phyloP scores from a whole-genome alignment of 2,329 filamentous ascomycete genomes.

The Colletotrichum sp. region DNA sequence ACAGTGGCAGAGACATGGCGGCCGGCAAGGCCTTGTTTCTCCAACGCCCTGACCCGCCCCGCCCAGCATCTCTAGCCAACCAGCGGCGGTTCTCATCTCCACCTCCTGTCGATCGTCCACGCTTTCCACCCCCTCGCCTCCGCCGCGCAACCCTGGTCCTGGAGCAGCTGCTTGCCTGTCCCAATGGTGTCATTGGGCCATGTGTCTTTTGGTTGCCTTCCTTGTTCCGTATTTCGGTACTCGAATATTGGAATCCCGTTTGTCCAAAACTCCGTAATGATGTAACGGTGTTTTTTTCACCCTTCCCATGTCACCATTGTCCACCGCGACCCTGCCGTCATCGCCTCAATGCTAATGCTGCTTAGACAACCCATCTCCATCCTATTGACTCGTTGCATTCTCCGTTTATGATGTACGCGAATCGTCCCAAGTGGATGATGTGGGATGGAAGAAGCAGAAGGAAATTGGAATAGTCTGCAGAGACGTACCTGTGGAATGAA shows the following conservation, averaged over 20 bases:
- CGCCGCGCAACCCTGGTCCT: background rate
- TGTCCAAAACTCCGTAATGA: background rate
- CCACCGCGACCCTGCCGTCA: background rate
- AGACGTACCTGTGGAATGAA: background rate
- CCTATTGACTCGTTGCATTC: background rate
- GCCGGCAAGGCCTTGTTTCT: background rate
- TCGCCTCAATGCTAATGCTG: background rate
- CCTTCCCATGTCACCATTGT: background rate
- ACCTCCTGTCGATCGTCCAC: slow-evolving; percentile 18
- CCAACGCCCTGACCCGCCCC: background rate
- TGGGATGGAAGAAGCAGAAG: background rate
- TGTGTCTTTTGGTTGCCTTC: background rate
- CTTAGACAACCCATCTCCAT: background rate
- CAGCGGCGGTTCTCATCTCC: background rate
- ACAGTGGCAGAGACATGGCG: background rate
- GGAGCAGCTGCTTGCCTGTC: background rate
- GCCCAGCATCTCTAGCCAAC: background rate
- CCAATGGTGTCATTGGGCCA: slow-evolving; percentile 6
- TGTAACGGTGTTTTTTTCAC: background rate
- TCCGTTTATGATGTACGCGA: background rate
- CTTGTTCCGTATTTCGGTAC: background rate
- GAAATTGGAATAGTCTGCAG: background rate
- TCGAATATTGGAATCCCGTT: background rate
- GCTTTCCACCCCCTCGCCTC: background rate
- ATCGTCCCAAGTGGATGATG: background rate